A percentile compares a stretch with the other conserved stretches of the same genome.
Evolutionary conservation across 2,329 filamentous ascomycete genomes (phyloP).

Genomic region (Alternaria ventricosa): DNA sequence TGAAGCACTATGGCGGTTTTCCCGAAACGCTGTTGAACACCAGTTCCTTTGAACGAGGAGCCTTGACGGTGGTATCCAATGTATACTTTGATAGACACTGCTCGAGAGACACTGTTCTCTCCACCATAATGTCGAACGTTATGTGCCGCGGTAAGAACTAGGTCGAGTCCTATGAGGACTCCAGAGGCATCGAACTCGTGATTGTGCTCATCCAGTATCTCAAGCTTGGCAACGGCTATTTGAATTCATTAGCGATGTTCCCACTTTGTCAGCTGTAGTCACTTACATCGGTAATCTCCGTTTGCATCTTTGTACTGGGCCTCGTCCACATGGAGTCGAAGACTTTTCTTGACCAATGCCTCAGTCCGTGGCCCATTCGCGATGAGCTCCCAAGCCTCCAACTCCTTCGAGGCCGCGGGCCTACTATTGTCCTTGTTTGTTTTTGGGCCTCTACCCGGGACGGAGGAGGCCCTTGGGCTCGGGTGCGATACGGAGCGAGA

Average conservation of each 20-base stretch:
- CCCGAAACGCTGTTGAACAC: not conserved
- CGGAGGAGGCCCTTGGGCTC: no score
- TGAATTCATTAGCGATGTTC: not conserved
- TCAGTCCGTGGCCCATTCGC: no score
- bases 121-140: not conserved
- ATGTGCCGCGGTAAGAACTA: not conserved
- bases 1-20: not conserved
- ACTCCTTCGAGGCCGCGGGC: no score
- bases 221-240: not conserved
- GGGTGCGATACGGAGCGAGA: no score
- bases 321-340: no score
- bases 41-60: not conserved
- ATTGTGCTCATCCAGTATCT: not conserved
- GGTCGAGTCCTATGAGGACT: not conserved
- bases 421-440: no score
- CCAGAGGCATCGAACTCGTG: not conserved
- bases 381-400: no score
- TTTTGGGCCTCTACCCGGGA: no score
- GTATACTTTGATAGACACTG: not conserved
- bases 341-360: no score
- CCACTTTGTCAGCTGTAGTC: no score
- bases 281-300: no score
- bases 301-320: no score
- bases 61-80: not conserved
- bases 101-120: not conserved